phyloP scores from a whole-genome alignment of 2,329 filamentous ascomycete species.

The Karstenula rhodostoma region DNA sequence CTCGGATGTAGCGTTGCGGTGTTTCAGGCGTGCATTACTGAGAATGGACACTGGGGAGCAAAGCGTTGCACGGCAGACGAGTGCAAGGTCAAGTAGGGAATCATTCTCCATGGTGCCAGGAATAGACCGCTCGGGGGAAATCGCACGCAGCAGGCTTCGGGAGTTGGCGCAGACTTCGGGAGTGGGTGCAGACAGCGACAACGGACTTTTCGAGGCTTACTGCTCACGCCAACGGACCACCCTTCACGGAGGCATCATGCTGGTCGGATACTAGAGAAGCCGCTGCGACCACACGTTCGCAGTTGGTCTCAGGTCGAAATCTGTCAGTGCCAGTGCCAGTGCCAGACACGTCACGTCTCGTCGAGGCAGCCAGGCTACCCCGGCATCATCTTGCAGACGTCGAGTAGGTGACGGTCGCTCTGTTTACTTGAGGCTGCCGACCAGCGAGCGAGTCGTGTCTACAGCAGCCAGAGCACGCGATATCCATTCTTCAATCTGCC shows the following conservation, averaged over 20 bases:
- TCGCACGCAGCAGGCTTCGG: not conserved
- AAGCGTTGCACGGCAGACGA: constrained; percentile 3
- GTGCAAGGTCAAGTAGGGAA: not conserved
- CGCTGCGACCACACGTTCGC: constrained; percentile 25
- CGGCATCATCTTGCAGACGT: not conserved
- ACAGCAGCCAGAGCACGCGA: constrained; percentile 7
- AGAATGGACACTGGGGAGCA: constrained; percentile 24
- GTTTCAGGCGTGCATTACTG: constrained; percentile 32
- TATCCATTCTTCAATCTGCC: constrained; percentile 21
- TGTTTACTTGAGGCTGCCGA: not conserved
- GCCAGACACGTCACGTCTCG: constrained; percentile 17
- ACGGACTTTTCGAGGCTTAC: constrained; percentile 9
- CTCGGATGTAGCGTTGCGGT: constrained; percentile 25
- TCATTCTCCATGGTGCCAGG: constrained; percentile 5
- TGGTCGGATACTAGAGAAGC: constrained; percentile 24
- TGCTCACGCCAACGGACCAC: not conserved
- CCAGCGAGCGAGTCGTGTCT: constrained; percentile 12
- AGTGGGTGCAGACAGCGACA: not conserved
- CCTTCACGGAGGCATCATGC: constrained; percentile 15
- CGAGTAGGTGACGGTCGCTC: not conserved
- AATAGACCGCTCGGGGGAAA: constrained; percentile 7
- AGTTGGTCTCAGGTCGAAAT: constrained; percentile 32
- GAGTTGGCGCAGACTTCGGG: not conserved
- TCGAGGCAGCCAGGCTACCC: not conserved
- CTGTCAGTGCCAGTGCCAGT: constrained; percentile 20